These are phyloP conservation scores for Apiospora saccharicola DNA, from an alignment of 2,329 filamentous ascomycete genomes.

Conservation along the genomic window DNA sequence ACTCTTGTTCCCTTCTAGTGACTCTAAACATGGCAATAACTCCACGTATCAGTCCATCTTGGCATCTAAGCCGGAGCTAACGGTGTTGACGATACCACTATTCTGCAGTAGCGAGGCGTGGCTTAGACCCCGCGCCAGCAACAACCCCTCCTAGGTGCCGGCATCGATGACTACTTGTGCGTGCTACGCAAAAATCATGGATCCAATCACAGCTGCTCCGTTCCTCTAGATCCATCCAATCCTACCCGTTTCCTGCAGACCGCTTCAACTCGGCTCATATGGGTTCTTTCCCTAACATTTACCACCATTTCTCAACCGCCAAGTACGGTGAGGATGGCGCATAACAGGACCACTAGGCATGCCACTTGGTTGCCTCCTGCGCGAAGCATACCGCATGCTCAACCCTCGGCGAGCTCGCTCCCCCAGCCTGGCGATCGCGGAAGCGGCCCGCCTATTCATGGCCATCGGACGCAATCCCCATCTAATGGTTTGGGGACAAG, in stretches of 20 bases:
- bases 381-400: not conserved
- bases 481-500: not conserved
- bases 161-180: not conserved
- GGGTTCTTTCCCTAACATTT: constrained; percentile 2
- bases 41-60: not conserved
- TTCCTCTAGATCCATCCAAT: not conserved
- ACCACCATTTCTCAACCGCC: not conserved
- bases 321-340: constrained; percentile 13
- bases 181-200: not conserved
- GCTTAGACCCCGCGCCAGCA: constrained; percentile 19
- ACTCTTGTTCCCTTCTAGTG: not conserved
- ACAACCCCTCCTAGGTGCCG: not conserved
- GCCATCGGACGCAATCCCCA: not conserved
- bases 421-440: not conserved
- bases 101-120: constrained; percentile 14
- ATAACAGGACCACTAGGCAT: not conserved
- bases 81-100: constrained; percentile 1
- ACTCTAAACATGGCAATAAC: not conserved
- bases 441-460: constrained; percentile 15
- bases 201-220: constrained; percentile 3
- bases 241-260: not conserved
- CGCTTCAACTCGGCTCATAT: not conserved
- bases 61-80: constrained; percentile 5
- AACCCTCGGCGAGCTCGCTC: not conserved
- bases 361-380: constrained; percentile 16